Base-by-base conservation (phyloP, 768 basidiomycete genomes). In the Boletus coccyginus region DNA sequence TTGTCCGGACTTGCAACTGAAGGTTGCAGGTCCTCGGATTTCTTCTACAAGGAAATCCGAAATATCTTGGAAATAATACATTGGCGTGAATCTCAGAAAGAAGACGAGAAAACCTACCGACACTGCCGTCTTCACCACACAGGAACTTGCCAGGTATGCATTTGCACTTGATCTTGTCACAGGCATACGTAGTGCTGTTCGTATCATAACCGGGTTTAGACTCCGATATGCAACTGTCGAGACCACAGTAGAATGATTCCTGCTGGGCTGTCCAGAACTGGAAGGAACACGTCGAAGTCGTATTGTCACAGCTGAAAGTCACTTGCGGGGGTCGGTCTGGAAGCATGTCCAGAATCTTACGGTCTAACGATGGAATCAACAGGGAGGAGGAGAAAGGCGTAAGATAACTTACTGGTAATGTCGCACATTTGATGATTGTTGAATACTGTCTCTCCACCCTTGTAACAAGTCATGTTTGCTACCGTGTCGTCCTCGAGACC, bases 391-490 rank as follows among this genome's bases (percentile, higher is more conserved):
- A 46, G 19, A 46, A 17, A 21, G 31, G 17, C 5, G 39, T 33
- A 16, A 21, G 16, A 40, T 24, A 9, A 78, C 92, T 63, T 67
- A 96, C 94, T 98, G 12, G 97, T 99, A 35, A 99, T 95, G 69
- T 98, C 85, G 74, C 97, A 99, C 86, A 97, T 93, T 71, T 99
- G 96, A 72, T 94, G 93, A 62, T 97, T 94, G 70, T 84, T 88
- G 71, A 92, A 90, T n/a, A 99, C 90, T 0, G 93, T 95, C 69
- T 90, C 82, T 24, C 97, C 97, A 41, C 91, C 92, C 52, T 80
- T 90, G 79, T 97, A 96, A 70, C 97, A 98, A 2, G 92, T 92
- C 88, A 98, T 95, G 62, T 90, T 87, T 32, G 72, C 71, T 1
- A 70, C 65, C 7, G 68, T 58, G 24, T 74, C 75, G 11, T 78